Conservation (phyloP, 176 grass and related monocot genomes). For the Carex myosuroides region DNA sequence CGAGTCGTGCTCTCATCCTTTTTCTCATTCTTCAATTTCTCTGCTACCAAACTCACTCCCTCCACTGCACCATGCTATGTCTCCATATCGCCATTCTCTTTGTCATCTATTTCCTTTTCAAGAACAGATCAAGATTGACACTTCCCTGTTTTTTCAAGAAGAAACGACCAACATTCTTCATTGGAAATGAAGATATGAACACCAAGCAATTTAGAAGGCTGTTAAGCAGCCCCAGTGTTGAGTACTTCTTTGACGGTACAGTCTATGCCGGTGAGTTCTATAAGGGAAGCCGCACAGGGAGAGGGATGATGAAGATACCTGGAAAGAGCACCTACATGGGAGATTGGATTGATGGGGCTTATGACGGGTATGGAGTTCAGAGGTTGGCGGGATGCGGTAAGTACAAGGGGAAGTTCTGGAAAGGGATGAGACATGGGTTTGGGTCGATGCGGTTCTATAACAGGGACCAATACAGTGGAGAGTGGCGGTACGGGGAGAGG, state of each 20-base stretch:
- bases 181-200: conserved; percentile 48
- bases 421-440: conserved; percentile 55
- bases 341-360: conserved; percentile 77
- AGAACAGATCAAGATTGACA: conserved; percentile 3
- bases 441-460: conserved; percentile 65
- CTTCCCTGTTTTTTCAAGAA: background rate
- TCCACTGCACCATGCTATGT: conserved; percentile 19
- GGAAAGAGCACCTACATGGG: conserved; percentile 65
- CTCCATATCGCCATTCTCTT: background rate
- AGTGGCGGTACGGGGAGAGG: conserved; percentile 60
- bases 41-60: conserved; percentile 17
- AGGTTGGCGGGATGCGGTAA: conserved; percentile 55
- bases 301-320: conserved; percentile 57
- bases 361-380: conserved; percentile 75
- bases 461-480: conserved; percentile 63
- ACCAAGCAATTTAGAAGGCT: conserved; percentile 25
- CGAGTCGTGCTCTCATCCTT: conserved; percentile 27
- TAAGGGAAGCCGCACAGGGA: conserved; percentile 55
- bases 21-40: conserved; percentile 27
- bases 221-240: conserved; percentile 19
- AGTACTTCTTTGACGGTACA: conserved; percentile 66
- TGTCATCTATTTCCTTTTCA: background rate
- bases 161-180: conserved; percentile 47
- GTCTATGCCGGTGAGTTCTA: conserved; percentile 81
- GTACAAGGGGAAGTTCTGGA: conserved; percentile 56